phyloP scores from a whole-genome alignment of 768 basidiomycete species.

The Cubamyces sp. region DNA sequence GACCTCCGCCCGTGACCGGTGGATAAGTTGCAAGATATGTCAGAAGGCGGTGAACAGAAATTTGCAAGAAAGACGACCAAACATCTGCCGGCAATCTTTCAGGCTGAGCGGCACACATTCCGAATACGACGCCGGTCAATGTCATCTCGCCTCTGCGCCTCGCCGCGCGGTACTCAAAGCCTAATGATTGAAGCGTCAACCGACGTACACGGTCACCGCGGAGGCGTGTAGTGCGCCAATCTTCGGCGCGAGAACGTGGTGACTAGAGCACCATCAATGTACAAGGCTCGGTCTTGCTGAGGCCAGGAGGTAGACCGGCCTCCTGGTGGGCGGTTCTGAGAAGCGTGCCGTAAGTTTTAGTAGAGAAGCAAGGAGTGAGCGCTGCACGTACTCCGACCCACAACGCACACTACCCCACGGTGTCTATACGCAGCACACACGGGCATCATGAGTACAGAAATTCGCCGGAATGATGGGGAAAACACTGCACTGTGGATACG shows the following conservation, averaged over 20 bases:
- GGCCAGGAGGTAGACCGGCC: not conserved
- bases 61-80: too few species aligned
- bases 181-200: too few species aligned
- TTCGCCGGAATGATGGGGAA: not conserved
- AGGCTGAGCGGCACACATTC: too few species aligned
- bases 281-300: slow-evolving; percentile 3
- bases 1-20: too few species aligned
- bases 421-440: not conserved
- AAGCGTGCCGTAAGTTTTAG: slow-evolving; percentile 4
- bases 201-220: slow-evolving; percentile 6
- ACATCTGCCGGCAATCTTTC: too few species aligned
- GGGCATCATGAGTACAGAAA: not conserved
- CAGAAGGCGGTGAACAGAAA: too few species aligned
- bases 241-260: not conserved
- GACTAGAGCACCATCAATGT: not conserved
- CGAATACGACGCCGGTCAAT: not conserved
- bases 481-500: not conserved
- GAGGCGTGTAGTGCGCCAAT: not conserved
- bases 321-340: not conserved
- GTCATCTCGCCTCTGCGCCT: not conserved
- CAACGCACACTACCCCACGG: not conserved
- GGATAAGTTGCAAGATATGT: too few species aligned
- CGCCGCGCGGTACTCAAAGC: too few species aligned
- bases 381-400: not conserved
- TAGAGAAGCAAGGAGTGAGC: not conserved